A percentile compares a stretch with the other conserved stretches of the same genome.
These are phyloP conservation scores for Oenanthe sinensis DNA, from an alignment of 129 eudicot genomes.

Conservation along the genomic window DNA sequence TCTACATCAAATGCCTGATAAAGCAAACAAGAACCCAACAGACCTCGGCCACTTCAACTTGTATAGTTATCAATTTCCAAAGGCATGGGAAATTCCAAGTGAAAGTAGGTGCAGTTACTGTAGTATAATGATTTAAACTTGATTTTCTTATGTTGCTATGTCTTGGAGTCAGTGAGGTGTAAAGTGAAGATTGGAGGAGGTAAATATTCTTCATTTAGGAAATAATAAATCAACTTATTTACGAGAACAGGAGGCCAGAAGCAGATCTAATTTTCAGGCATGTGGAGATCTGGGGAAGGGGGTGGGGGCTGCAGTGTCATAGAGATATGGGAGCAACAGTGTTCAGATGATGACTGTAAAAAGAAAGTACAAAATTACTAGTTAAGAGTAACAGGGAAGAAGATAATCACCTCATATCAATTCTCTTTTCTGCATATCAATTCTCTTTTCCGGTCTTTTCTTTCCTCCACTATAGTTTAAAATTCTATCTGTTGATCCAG, in stretches of 20 bases:
- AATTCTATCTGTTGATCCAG: not conserved
- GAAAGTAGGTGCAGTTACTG: not conserved
- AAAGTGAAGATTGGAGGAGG: too few relatives aligned
- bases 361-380: not conserved
- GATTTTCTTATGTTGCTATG: not conserved
- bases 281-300: not conserved
- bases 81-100: not conserved
- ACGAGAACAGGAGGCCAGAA: not conserved
- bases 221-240: not conserved
- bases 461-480: not conserved
- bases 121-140: not conserved
- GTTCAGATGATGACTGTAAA: not conserved
- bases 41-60: not conserved
- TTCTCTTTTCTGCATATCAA: not conserved
- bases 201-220: not conserved
- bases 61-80: not conserved
- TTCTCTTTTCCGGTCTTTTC: not conserved
- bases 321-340: not conserved
- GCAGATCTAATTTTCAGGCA: not conserved
- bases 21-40: not conserved
- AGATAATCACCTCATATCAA: not conserved
- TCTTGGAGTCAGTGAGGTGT: not conserved
- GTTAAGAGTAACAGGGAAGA: not conserved
- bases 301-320: not conserved
- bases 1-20: not conserved